These are phyloP conservation scores for Gaertneriomyces semiglobifer DNA, from an alignment of 192 early-diverging fungal species.

Conservation along the genomic window DNA sequence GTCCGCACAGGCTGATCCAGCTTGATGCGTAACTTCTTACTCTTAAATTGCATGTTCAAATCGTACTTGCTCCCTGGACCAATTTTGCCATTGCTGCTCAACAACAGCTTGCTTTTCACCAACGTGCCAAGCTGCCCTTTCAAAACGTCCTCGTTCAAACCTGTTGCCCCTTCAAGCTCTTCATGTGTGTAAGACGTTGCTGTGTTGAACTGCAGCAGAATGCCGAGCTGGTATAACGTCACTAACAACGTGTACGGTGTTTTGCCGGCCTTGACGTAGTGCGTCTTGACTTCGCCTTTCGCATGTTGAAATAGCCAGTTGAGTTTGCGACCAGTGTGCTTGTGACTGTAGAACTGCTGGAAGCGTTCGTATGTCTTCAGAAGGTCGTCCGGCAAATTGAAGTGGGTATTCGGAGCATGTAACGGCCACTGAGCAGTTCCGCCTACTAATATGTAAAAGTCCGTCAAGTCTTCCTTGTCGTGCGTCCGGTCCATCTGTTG, in stretches of 20 bases:
- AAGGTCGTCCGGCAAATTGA: constrained; percentile 86
- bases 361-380: constrained; percentile 81
- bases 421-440: constrained; percentile 89
- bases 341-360: constrained; percentile 81
- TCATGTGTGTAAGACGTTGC: constrained; percentile 70
- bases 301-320: constrained; percentile 93
- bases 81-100: constrained; percentile 52
- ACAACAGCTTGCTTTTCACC: constrained; percentile 79
- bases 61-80: constrained; percentile 57
- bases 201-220: constrained; percentile 88
- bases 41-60: constrained; percentile 71
- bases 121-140: constrained; percentile 68
- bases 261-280: constrained; percentile 73
- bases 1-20: constrained; percentile 78
- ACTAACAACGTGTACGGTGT: constrained; percentile 69
- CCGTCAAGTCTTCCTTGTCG: constrained; percentile 49
- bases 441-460: constrained; percentile 85
- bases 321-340: constrained; percentile 85
- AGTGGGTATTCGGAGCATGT: constrained; percentile 68
- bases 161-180: constrained; percentile 74
- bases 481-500: constrained; percentile 44
- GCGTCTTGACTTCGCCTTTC: constrained; percentile 91
- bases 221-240: constrained; percentile 71
- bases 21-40: constrained; percentile 86
- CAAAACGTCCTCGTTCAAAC: constrained; percentile 65